Base-by-base conservation (phyloP, 1,139 yeast genomes). In the Taiozyma onychis region DNA sequence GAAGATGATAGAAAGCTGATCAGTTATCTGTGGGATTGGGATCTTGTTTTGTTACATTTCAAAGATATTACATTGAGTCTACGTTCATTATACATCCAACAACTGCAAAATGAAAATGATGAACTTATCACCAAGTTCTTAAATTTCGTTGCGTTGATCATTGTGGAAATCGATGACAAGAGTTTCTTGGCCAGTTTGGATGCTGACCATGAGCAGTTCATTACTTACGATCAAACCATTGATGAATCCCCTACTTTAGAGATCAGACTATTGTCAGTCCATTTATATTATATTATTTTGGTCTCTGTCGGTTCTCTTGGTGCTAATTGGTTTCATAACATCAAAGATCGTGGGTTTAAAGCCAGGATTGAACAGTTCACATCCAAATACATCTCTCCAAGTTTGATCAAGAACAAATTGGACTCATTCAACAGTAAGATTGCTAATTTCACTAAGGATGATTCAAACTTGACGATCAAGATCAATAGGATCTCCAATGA, bases 21-120 rank as follows among this genome's bases (percentile, higher is more conserved):
- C 43, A 71, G 69, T 41, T 87, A 79, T 61, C 61, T 88, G 44
- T 83, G 89, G 83, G 72, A 82, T 44, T 90, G 97, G 96, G 70
- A 71, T 51, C 67, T 88, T 50, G 66, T 87, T 0, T 75, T 87
- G 56, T 71, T 70, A 32, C 83, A 82, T 63, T 87, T 90, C 62
- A 76, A 78, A 49, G 81, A 83, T 52, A 78, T 87, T 7, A 81
- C 95, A 1, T 79, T 80, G 57, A 78, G 80, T 43, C 74, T 88
- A 57, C 74, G 91, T 51, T 76, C 78, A 45, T 73, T 76, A 45
- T 86, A 85, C 59, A 75, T 85, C 41, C 70, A 71, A 28, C 85
- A 85, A 56, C 66, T 89, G 50, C 75, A 74, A 51, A 41, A 35
- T 5, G 60, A 55, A 13, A 73, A 74, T 3, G 68, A 69, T 5